phyloP scores from a whole-genome alignment of 2,329 filamentous ascomycete species.

The Neopestalotiopsis sp. region DNA sequence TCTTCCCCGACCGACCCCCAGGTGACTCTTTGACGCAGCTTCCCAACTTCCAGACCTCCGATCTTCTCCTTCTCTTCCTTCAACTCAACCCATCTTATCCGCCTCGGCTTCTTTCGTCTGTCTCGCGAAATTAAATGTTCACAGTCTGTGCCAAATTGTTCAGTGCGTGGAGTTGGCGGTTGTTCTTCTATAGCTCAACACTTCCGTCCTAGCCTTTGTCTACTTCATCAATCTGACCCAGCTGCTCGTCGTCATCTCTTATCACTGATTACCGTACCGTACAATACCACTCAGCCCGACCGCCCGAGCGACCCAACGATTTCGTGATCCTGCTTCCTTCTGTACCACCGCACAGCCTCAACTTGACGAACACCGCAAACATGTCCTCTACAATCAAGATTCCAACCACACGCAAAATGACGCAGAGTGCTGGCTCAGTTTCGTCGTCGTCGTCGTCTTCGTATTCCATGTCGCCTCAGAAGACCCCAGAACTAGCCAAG shows the following conservation, averaged over 20 bases:
- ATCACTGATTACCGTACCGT: background rate
- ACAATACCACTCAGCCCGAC: background rate
- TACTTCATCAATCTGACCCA: background rate
- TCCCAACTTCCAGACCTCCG: background rate
- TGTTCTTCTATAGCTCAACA: background rate
- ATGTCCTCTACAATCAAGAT: constrained; percentile 77
- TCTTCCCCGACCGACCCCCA: background rate
- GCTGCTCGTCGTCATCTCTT: constrained; percentile 1
- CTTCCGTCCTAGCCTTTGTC: background rate
- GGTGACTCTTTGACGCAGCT: constrained; percentile 5
- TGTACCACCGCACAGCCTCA: background rate
- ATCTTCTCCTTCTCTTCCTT: background rate
- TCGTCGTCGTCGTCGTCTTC: constrained; percentile 58
- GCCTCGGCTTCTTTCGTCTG: background rate
- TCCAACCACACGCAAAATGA: constrained; percentile 50
- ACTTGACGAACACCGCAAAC: constrained; percentile 25
- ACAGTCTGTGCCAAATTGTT: background rate
- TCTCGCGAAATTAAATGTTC: constrained; percentile 11
- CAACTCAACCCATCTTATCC: background rate
- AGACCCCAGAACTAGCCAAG: constrained; percentile 45
- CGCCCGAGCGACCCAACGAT: background rate
- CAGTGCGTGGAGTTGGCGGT: constrained; percentile 4
- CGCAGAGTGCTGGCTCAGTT: constrained; percentile 52
- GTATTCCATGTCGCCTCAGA: constrained; percentile 59
- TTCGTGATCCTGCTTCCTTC: background rate